phyloP scores from a whole-genome alignment of 805 yeast species.

The Wickerhamomyces sydowiorum region DNA sequence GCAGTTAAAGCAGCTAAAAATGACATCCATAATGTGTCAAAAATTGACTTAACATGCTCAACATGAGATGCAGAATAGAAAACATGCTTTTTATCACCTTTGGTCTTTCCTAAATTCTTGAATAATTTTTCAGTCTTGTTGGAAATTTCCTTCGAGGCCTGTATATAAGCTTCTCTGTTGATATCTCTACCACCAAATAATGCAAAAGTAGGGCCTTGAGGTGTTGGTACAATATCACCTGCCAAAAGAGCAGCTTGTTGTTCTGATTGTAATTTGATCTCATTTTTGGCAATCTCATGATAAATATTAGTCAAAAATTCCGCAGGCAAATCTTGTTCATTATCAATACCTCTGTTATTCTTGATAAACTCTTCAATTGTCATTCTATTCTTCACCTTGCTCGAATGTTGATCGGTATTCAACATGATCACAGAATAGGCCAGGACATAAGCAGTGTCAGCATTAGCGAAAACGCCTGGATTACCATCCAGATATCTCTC shows the following conservation, averaged over 20 bases:
- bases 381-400: constrained; percentile 84
- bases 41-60: constrained; percentile 88
- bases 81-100: constrained; percentile 34
- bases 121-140: constrained; percentile 83
- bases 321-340: constrained; percentile 75
- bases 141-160: constrained; percentile 89
- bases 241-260: constrained; percentile 87
- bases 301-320: constrained; percentile 66
- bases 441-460: constrained; percentile 89
- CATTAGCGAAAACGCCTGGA: constrained; percentile 81
- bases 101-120: constrained; percentile 51
- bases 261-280: constrained; percentile 87
- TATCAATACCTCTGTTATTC: constrained; percentile 90
- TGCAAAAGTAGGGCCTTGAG: constrained; percentile 37
- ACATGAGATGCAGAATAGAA: constrained; percentile 82
- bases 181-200: constrained; percentile 69
- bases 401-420: constrained; percentile 91
- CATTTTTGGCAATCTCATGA: constrained; percentile 74
- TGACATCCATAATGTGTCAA: constrained; percentile 96
- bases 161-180: constrained; percentile 78
- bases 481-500: constrained; percentile 86
- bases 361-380: constrained; percentile 77
- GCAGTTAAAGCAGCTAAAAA: constrained; percentile 91
- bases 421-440: constrained; percentile 90
- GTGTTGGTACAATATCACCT: constrained; percentile 41